These are phyloP conservation scores for Fusarium concolor DNA, from an alignment of 2,329 filamentous ascomycete species.

Conservation along the genomic window DNA sequence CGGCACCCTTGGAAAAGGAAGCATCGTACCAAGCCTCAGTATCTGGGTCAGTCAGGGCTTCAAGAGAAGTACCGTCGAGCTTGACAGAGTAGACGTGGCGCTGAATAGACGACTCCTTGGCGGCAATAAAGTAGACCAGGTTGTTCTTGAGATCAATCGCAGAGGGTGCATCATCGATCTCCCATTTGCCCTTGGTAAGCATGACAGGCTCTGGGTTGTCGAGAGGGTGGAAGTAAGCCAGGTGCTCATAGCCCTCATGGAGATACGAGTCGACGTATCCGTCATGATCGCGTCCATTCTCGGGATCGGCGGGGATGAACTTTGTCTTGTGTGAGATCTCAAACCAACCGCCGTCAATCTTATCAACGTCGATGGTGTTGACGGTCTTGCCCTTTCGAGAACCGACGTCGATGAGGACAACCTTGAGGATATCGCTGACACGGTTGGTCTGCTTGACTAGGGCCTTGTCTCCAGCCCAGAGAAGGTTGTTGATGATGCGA, in stretches of 20 bases:
- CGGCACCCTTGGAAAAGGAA: constrained; percentile 85
- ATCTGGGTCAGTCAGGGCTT: constrained; percentile 78
- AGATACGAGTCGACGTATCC: constrained; percentile 95
- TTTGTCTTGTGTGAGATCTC: constrained; percentile 89
- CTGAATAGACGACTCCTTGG: constrained; percentile 88
- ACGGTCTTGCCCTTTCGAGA: constrained; percentile 81
- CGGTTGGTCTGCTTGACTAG: constrained; percentile 93
- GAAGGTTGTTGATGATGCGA: constrained; percentile 89
- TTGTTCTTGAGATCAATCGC: constrained; percentile 87
- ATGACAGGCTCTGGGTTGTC: constrained; percentile 85
- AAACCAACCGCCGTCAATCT: constrained; percentile 96
- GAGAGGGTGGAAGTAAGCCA: constrained; percentile 92
- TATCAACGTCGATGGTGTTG: constrained; percentile 80
- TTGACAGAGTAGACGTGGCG: constrained; percentile 92
- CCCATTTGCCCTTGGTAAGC: constrained; percentile 91
- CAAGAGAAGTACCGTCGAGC: constrained; percentile 80
- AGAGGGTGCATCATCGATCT: constrained; percentile 87
- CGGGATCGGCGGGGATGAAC: constrained; percentile 86
- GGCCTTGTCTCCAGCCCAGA: constrained; percentile 89
- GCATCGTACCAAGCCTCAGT: constrained; percentile 82
- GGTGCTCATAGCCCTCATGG: constrained; percentile 86
- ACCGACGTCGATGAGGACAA: constrained; percentile 85
- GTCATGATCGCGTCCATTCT: constrained; percentile 80
- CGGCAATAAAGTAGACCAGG: constrained; percentile 89
- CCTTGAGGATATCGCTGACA: constrained; percentile 89